These are phyloP conservation scores for Petasospora rhodanensis DNA, from an alignment of 1,139 yeast genomes.

Conservation along the genomic window DNA sequence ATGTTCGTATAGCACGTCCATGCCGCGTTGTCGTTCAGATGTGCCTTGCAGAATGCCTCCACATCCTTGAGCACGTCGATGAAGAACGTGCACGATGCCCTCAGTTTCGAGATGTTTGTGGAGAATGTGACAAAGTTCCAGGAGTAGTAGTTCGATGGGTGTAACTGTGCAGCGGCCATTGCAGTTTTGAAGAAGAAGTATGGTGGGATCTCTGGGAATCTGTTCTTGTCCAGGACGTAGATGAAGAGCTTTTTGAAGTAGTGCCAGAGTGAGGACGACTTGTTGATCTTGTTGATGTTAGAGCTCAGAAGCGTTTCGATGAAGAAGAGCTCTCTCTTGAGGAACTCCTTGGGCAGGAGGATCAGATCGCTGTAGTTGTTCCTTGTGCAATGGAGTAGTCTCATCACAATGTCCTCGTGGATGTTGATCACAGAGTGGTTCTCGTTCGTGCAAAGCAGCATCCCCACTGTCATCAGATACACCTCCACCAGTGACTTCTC, in stretches of 20 bases:
- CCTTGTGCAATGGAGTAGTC: neutral
- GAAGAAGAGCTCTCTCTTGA: slow-evolving; percentile 25
- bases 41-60: slow-evolving; percentile 30
- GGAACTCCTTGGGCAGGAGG: slow-evolving; percentile 12
- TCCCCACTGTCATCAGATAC: slow-evolving; percentile 30
- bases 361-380: slow-evolving; percentile 6
- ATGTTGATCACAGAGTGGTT: slow-evolving; percentile 32
- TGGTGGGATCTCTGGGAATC: neutral
- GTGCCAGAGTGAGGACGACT: slow-evolving; percentile 41
- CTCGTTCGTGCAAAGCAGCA: slow-evolving; percentile 37
- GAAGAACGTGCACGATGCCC: slow-evolving; percentile 1
- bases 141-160: slow-evolving; percentile 42
- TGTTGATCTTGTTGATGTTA: slow-evolving; percentile 35
- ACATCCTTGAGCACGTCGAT: slow-evolving; percentile 17
- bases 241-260: slow-evolving; percentile 30
- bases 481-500: slow-evolving; percentile 7
- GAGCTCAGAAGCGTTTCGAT: slow-evolving; percentile 32
- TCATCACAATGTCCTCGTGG: slow-evolving; percentile 25
- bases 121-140: slow-evolving; percentile 36
- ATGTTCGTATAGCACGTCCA: slow-evolving; percentile 34
- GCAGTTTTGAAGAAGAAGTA: slow-evolving; percentile 20
- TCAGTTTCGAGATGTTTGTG: slow-evolving; percentile 21
- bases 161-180: slow-evolving; percentile 28
- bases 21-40: slow-evolving; percentile 39
- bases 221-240: slow-evolving; percentile 3